These are phyloP conservation scores for Coemansia sp. DNA, from an alignment of 192 early-diverging fungal species.

Conservation along the genomic window DNA sequence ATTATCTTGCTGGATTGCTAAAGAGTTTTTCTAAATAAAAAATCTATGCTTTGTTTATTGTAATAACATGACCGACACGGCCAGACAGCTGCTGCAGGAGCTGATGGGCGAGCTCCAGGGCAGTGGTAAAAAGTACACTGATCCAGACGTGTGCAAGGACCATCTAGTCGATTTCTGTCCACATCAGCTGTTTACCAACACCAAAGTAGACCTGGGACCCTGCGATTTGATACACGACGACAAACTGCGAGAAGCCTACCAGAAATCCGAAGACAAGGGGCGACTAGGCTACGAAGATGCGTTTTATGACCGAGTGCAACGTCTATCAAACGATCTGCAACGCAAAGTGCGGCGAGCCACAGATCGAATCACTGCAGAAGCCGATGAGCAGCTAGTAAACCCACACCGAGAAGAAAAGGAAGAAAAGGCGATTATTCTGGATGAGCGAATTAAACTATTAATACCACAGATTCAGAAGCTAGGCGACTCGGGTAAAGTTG, in stretches of 20 bases:
- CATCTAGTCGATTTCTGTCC: conserved; percentile 83
- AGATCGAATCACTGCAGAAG: conserved; percentile 64
- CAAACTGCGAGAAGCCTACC: conserved; percentile 61
- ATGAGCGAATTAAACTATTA: conserved; percentile 72
- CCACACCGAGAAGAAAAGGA: conserved; percentile 73
- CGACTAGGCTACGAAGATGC: conserved; percentile 72
- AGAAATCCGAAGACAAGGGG: conserved; percentile 61
- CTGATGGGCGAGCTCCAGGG: conserved; percentile 50
- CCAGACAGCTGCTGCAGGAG: conserved; percentile 53
- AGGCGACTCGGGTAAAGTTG: conserved; percentile 71
- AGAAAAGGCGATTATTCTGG: conserved; percentile 75
- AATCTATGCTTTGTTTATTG: too few relatives aligned
- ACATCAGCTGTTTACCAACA: conserved; percentile 79
- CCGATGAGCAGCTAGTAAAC: conserved; percentile 63
- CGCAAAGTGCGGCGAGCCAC: conserved; percentile 68
- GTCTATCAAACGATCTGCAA: conserved; percentile 67
- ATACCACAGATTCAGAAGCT: conserved; percentile 66
- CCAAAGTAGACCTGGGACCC: conserved; percentile 71
- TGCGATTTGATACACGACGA: conserved; percentile 84
- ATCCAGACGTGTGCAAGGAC: conserved; percentile 65
- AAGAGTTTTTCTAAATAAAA: too few relatives aligned
- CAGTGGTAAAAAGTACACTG: conserved; percentile 41
- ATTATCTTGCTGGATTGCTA: too few relatives aligned
- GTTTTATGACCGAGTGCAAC: conserved; percentile 65
- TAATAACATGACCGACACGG: conserved; percentile 45